These are phyloP conservation scores for Berkeleyomyces basicola DNA, from an alignment of 2,329 filamentous ascomycete species.

Conservation along the genomic window DNA sequence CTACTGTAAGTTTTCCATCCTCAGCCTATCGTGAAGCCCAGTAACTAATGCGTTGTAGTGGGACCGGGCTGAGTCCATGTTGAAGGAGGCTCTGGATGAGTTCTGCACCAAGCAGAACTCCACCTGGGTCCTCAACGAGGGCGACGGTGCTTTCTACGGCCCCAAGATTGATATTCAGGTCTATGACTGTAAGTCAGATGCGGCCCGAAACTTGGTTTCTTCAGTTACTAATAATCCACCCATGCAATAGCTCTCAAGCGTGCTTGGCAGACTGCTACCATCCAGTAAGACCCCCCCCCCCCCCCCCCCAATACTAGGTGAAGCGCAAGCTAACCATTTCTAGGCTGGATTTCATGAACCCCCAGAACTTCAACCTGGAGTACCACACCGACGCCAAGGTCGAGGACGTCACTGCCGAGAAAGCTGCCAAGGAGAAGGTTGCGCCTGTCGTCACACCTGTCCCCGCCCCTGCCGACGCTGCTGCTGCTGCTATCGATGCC, in stretches of 20 bases:
- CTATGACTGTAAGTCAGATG: conserved; percentile 19
- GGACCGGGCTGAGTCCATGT: conserved; percentile 70
- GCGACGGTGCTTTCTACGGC: conserved; percentile 94
- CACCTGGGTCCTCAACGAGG: conserved; percentile 80
- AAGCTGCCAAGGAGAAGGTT: conserved; percentile 18
- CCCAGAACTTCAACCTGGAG: conserved; percentile 74
- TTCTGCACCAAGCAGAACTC: conserved; percentile 47
- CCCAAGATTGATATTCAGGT: conserved; percentile 98
- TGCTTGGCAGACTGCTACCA: conserved; percentile 70
- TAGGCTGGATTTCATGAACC: conserved; percentile 47
- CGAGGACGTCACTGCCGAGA: conserved; percentile 18
- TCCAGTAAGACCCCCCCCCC: conserved; percentile 38
- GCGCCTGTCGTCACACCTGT: conserved; percentile 17
- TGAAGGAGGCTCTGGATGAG: conserved; percentile 61
- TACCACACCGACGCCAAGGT: conserved; percentile 55
- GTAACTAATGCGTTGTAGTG: conserved; percentile 29
- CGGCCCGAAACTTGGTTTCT: conserved; percentile 20
- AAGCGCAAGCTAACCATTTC: background rate
- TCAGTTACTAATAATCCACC: background rate
- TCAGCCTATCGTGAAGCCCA: background rate
- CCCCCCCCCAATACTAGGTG: background rate
- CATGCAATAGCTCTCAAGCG: conserved; percentile 12
- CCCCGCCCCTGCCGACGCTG: conserved; percentile 19
- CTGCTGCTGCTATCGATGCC: conserved; percentile 13
- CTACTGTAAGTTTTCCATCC: conserved; percentile 29